Base-by-base conservation (phyloP, 768 basidiomycete genomes). In the Collybia sordida region DNA sequence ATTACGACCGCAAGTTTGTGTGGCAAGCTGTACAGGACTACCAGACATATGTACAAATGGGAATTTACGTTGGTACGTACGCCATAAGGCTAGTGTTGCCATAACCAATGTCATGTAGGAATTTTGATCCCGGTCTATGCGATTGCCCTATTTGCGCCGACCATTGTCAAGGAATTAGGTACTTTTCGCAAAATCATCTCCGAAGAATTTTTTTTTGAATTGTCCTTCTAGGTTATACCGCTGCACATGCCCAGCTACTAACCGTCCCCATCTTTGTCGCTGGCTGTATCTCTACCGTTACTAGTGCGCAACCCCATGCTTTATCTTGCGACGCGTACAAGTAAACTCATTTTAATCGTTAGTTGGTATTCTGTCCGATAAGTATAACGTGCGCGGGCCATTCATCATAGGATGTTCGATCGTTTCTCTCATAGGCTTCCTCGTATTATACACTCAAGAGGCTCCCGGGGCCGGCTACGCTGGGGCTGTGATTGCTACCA, bases 371-470 rank as follows among this genome's bases (percentile, higher is more conserved):
- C 58, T 63, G 21, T 78, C 77, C 4, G 78, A 79, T 50, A 71
- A 64, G 47, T 47, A 67, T 36, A 67, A 73, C 48, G 35, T 64
- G 14, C 72, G 78, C 7, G 81, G 81, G 3, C 79, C 79, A 1
- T 81, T 77, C 51, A 61, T 84, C 50, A 67, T 82, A 18, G 65
- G 61, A 6, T 63, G 73, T 6, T 64, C 67, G 27, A 41, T 71
- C 3, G 63, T 81, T 4, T 72, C 79, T 0, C 59, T 83, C 42
- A 64, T 80, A 8, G 83, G 82, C 14, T 83, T 77, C 49, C 68
- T 80, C 49, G 51, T 82, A 18, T 60, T 80, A 21, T 79, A 79
- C 49, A 68, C 70, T 1, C 65, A 65, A 55, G 46, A 43, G 3
- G 50, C 49, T 3, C 61, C 70, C 19, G 68, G 62, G 6, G 72